Percentiles rank a stretch among this genome's conserved stretches.
Conservation (phyloP, 73 alveolate species). For the Tetrahymena elliotti region DNA sequence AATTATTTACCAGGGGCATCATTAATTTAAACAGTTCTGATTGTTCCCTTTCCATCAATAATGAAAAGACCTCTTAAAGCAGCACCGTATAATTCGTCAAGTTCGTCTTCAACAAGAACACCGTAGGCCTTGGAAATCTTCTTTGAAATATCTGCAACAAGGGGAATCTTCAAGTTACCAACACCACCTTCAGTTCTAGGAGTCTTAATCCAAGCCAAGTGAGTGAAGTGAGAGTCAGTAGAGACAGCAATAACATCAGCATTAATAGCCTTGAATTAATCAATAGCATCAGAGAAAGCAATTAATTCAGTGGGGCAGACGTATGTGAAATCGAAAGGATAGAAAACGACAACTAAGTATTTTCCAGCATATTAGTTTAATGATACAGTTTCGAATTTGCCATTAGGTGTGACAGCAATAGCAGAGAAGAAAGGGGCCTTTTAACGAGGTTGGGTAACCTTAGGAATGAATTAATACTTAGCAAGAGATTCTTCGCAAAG, state of each 20-base stretch:
- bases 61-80: constrained; percentile 94
- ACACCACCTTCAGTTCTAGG: constrained; percentile 88
- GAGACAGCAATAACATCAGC: constrained; percentile 90
- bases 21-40: constrained; percentile 85
- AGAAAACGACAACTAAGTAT: constrained; percentile 91
- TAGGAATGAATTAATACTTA: background rate
- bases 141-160: constrained; percentile 87
- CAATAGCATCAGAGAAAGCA: constrained; percentile 91
- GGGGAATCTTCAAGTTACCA: constrained; percentile 92
- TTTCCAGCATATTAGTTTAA: constrained; percentile 53
- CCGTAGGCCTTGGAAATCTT: constrained; percentile 89
- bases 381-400: constrained; percentile 26
- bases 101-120: constrained; percentile 58
- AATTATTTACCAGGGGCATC: constrained; percentile 70
- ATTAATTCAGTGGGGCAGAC: constrained; percentile 98
- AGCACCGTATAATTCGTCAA: constrained; percentile 69
- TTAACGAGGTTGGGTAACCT: constrained; percentile 27
- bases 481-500: background rate
- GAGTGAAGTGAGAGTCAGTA: constrained; percentile 89
- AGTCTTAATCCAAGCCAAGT: constrained; percentile 81
- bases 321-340: constrained; percentile 97
- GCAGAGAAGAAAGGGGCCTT: constrained; percentile 44
- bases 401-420: constrained; percentile 31
- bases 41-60: constrained; percentile 86
- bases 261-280: constrained; percentile 75